These are phyloP conservation scores for Solanum chiquidenum DNA, from an alignment of 257 asterid species.

Conservation along the genomic window DNA sequence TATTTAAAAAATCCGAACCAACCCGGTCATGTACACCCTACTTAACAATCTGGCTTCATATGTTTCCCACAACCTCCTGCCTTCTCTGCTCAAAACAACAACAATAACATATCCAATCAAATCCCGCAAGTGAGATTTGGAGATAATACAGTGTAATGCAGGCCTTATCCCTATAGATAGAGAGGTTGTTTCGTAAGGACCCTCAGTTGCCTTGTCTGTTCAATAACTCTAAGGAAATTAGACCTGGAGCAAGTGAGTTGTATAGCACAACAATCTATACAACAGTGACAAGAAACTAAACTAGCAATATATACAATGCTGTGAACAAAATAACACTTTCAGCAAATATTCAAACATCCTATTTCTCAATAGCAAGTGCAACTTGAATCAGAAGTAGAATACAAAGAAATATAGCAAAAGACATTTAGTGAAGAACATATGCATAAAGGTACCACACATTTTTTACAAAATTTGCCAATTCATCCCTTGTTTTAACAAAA, in stretches of 20 bases:
- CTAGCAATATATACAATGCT: background rate
- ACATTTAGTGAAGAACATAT: background rate
- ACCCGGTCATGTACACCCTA: too few species aligned
- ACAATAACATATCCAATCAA: background rate
- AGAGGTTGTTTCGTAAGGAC: background rate
- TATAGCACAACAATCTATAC: background rate
- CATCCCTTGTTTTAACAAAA: background rate
- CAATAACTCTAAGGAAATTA: background rate
- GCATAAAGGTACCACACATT: background rate
- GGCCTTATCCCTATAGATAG: background rate
- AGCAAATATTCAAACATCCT: background rate
- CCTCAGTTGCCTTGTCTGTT: background rate
- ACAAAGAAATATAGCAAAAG: background rate
- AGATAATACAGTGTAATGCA: background rate
- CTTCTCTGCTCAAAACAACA: background rate
- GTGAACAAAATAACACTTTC: background rate
- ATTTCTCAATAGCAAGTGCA: background rate
- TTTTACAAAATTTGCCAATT: background rate
- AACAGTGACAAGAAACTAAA: background rate
- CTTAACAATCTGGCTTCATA: background rate
- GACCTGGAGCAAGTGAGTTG: background rate
- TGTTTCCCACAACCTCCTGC: background rate
- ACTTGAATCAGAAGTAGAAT: background rate
- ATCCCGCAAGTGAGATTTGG: background rate
- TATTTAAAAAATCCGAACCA: too few species aligned